phyloP scores from a whole-genome alignment of 768 basidiomycete species.

The Holtermanniella nyarrowii region DNA sequence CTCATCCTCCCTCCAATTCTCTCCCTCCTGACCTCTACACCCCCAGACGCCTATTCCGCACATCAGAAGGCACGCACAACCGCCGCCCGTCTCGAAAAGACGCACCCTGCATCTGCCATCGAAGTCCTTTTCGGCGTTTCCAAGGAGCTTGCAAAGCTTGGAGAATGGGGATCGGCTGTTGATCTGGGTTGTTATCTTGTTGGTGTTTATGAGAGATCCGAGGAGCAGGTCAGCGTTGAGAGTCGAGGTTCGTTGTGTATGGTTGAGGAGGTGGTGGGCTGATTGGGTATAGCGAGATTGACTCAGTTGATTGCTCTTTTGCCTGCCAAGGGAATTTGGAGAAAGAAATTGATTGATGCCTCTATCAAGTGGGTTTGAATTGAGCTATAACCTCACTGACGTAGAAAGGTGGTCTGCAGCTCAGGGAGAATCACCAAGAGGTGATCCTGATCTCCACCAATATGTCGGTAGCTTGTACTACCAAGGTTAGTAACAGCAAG shows the following conservation, averaged over 20 bases:
- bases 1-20: conserved; percentile 36
- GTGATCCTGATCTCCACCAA: conserved; percentile 77
- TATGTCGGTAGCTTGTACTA: conserved; percentile 71
- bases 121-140: conserved; percentile 87
- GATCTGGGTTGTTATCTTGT: conserved; percentile 73
- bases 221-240: conserved; percentile 61
- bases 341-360: conserved; percentile 79
- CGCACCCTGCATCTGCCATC: conserved; percentile 73
- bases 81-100: conserved; percentile 55
- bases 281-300: conserved; percentile 54
- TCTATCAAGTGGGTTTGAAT: conserved; percentile 55
- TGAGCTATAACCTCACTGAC: conserved; percentile 1
- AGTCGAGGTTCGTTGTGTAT: conserved; percentile 56
- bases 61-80: conserved; percentile 96
- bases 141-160: conserved; percentile 73
- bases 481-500: conserved; percentile 23
- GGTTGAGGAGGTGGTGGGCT: not conserved
- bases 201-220: conserved; percentile 70
- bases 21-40: conserved; percentile 36
- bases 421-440: conserved; percentile 65
- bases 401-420: conserved; percentile 73
- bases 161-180: conserved; percentile 78
- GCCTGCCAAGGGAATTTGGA: conserved; percentile 70
- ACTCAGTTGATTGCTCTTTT: conserved; percentile 85
- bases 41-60: conserved; percentile 78